Base-by-base conservation (phyloP, 2,329 filamentous ascomycete genomes). In the Fusarium metavorans region DNA sequence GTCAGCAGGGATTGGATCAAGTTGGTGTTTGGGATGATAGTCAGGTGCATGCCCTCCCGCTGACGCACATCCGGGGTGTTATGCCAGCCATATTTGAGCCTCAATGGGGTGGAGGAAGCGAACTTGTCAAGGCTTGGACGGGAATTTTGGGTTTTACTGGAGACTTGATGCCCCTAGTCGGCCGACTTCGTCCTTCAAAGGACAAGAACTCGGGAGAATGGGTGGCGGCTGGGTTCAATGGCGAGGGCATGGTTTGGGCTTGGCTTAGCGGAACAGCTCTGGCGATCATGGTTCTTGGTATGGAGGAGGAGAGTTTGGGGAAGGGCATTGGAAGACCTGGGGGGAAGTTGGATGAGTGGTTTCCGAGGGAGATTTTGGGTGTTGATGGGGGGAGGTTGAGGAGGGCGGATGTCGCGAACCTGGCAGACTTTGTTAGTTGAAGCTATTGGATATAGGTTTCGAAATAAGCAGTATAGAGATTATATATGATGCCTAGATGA, bases 161-260 rank as follows among this genome's bases (percentile, higher is more conserved):
- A 0, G 89, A 90, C 70, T 58, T 74, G 13, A 79, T 88, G 32
- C 88, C 88, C 0, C 84, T 89, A 45, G 88, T 90, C 1, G 88
- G 88, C 0, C 76, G 79, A n/a, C 78, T 88, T 0, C 25, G 16
- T 52, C 54, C 54, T 4, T 48, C 66, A 75, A 66, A 35, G 9
- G 72, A 64, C 1, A 67, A 66, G 6, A 66, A 58, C 0, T 71
- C 79, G 0, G 84, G 85, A 2, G 87, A 89, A 75, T 90, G 87
- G 87, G 82, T 89, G n/a, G 82, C 85, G 2, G 87, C 85, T 1
- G 88, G 87, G 1, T 89, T 86, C 74, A 84, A 81, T 50, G 87
- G 87, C 16, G 85, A 89, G 50, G 88, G 88, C 5, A 89, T 89
- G 87, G 85, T 86, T 3, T 87, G 84, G 82, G 85, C 87, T 4